phyloP scores from a whole-genome alignment of 2,329 filamentous ascomycete species.

The Epichloe gansuensis region DNA sequence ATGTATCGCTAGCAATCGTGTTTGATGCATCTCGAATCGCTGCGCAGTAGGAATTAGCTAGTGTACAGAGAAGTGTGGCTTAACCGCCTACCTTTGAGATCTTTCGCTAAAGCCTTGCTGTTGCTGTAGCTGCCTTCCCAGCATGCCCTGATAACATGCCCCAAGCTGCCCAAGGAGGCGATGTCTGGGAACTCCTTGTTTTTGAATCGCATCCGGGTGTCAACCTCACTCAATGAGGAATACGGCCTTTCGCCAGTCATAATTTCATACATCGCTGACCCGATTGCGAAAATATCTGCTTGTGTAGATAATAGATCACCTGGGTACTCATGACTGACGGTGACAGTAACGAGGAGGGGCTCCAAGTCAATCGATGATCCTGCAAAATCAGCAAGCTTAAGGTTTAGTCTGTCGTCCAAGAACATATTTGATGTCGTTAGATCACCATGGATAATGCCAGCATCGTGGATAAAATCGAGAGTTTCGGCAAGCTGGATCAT shows the following conservation, averaged over 20 bases:
- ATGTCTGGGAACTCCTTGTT: slow-evolving; percentile 1
- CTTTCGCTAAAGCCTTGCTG: not conserved
- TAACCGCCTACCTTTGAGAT: not conserved
- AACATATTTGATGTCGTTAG: slow-evolving; percentile 4
- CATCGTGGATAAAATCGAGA: slow-evolving; percentile 2
- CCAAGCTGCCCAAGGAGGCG: not conserved
- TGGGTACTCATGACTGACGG: slow-evolving; percentile 2
- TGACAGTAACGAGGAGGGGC: slow-evolving; percentile 1
- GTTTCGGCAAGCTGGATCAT: slow-evolving; percentile 4
- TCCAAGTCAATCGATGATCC: slow-evolving; percentile 4
- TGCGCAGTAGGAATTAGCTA: too few relatives aligned
- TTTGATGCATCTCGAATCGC: too few relatives aligned
- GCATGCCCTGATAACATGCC: slow-evolving; percentile 3
- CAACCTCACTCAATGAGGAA: not conserved
- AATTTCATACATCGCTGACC: slow-evolving; percentile 2
- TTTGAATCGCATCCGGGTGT: not conserved
- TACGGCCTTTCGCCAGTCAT: slow-evolving; percentile 3
- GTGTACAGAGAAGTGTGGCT: too few relatives aligned
- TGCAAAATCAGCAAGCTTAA: slow-evolving; percentile 6
- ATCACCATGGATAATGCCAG: slow-evolving; percentile 5
- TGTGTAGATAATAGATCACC: not conserved
- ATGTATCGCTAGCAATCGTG: too few relatives aligned
- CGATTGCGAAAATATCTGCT: slow-evolving; percentile 4
- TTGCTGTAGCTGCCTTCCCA: slow-evolving; percentile 1
- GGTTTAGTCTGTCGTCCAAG: slow-evolving; percentile 3